Evolutionary conservation across 2,329 filamentous ascomycete species (phyloP).

Genomic region (Raffaelea arxii): DNA sequence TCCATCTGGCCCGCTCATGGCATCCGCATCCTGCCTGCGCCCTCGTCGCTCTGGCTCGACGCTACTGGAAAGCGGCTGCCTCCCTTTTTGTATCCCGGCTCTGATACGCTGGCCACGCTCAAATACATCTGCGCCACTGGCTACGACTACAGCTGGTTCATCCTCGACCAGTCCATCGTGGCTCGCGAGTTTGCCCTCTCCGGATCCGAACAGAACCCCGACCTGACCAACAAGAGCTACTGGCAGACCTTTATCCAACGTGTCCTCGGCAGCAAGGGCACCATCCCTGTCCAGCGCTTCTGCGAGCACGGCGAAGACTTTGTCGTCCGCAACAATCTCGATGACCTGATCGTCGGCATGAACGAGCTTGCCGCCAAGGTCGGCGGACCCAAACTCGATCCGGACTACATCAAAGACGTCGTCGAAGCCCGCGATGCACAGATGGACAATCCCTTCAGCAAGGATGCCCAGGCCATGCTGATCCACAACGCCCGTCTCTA

Average conservation of each 20-base stretch:
- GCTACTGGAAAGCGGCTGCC: slow-evolving; percentile 49
- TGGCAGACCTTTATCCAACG: slow-evolving; percentile 40
- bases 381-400: slow-evolving; percentile 37
- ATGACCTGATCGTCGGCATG: slow-evolving; percentile 47
- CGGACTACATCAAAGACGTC: slow-evolving; percentile 30
- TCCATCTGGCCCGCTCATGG: slow-evolving; percentile 52
- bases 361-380: slow-evolving; percentile 41
- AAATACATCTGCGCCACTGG: slow-evolving; percentile 51
- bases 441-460: slow-evolving; percentile 45
- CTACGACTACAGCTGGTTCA: slow-evolving; percentile 55
- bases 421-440: slow-evolving; percentile 46
- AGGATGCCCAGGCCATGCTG: slow-evolving; percentile 54
- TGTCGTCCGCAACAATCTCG: slow-evolving; percentile 44
- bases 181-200: slow-evolving; percentile 53
- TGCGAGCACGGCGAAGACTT: slow-evolving; percentile 50
- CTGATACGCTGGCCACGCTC: slow-evolving; percentile 47
- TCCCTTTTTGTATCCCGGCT: slow-evolving; percentile 44
- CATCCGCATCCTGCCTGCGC: slow-evolving; percentile 50
- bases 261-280: slow-evolving; percentile 41
- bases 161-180: slow-evolving; percentile 48
- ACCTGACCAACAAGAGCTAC: slow-evolving; percentile 47
- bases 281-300: slow-evolving; percentile 46
- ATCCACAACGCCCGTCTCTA: slow-evolving; percentile 46
- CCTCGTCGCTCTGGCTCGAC: slow-evolving; percentile 54
- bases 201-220: slow-evolving; percentile 54